Conservation (phyloP, 495 filamentous ascomycete species). For the Diplogelasinospora grovesii region DNA sequence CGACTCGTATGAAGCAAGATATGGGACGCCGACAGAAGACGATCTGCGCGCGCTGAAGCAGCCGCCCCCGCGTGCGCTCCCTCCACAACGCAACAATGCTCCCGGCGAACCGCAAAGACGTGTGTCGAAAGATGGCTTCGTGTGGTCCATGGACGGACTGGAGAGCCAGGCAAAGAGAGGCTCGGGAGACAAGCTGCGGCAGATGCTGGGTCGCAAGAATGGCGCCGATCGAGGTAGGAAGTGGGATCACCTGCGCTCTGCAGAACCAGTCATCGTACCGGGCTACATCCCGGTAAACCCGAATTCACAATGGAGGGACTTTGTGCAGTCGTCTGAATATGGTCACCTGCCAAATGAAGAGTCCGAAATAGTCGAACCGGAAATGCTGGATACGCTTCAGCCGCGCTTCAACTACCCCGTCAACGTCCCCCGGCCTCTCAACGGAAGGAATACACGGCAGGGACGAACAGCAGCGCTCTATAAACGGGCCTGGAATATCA, state of each 20-base stretch:
- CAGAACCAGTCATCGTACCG: constrained; percentile 50
- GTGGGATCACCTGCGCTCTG: constrained; percentile 51
- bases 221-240: constrained; percentile 39
- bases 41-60: constrained; percentile 18
- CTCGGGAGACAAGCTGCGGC: constrained; percentile 15
- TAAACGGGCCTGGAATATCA: constrained; percentile 41
- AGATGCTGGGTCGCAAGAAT: constrained; percentile 26
- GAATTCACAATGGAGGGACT: constrained; percentile 42
- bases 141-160: no score
- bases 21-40: constrained; percentile 29
- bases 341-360: constrained; percentile 39
- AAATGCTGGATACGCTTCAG: constrained; percentile 40
- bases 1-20: constrained; percentile 40
- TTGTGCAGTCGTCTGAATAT: constrained; percentile 45
- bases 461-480: constrained; percentile 20
- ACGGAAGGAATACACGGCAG: constrained; percentile 9
- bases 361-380: constrained; percentile 35
- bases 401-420: constrained; percentile 40
- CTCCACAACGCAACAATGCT: constrained; percentile 55
- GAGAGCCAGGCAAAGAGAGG: constrained; percentile 25
- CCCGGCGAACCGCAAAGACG: constrained; percentile 40
- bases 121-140: constrained; percentile 48
- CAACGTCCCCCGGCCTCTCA: constrained; percentile 11
- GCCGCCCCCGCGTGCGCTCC: constrained; percentile 44
- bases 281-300: constrained; percentile 30